Base-by-base conservation (phyloP, 2,329 filamentous ascomycete species). In the Penicillium sp. region DNA sequence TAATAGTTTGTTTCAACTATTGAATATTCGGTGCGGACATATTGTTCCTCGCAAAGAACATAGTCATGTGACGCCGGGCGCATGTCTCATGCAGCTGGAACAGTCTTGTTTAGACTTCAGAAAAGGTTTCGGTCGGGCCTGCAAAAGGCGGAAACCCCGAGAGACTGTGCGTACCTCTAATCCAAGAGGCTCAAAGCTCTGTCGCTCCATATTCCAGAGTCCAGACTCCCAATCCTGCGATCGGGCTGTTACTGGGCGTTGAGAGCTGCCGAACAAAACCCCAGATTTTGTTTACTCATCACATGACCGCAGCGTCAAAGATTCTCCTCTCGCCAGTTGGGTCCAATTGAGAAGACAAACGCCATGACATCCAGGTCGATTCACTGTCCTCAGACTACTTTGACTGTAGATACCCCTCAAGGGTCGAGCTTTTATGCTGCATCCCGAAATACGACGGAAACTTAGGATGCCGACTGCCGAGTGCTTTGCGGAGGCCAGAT, bases 381-480 rank as follows among this genome's bases (percentile, higher is more conserved):
- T 13, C 9, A 9, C 9, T 38, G 35, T 17, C 13, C 35, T 11
- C 35, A 17, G 11, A 15, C 35, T 41, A 15, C 15, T 41, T 41
- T 41, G 13, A 41, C 35, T 41, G 11, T 11, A 41, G 35, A 13
- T 26, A 26, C 26, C 26, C 26, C 13, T 41, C 35, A 3, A 41
- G 35, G 35, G 11, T 11, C 11, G 35, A 5, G 5, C 13, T 41
- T 41, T 15, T 3, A 15, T 41, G 35, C 35, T 15, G 11, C 3
- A 15, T 15, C 35, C 11, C 44, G 47, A 5, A 19, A 31, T 35
- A 54, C 17, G 52, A 30, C 41, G 52, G n/a, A 29, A 44, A 44
- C 13, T 47, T 45, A 30, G n/a, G 56, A 51, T 51, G 48, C 56
- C 56, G 56, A 53, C 54, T 49, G 54, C 57, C 50, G 57, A 48